Evolutionary conservation across 2,329 filamentous ascomycete species (phyloP).

Genomic region (Xylaria sp.): DNA sequence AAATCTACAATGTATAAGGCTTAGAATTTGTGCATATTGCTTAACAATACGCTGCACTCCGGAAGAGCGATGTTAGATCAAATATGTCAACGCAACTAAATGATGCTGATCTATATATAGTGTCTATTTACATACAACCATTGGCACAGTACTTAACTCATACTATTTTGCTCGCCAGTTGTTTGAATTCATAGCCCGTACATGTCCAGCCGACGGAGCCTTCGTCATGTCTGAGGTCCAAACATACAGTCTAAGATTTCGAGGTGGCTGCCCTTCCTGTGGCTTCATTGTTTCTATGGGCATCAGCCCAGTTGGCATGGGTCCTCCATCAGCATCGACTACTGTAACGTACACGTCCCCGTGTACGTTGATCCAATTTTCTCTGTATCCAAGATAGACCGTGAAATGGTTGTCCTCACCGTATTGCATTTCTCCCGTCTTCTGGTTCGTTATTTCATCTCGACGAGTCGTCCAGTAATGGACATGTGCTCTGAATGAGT

Average conservation of each 20-base stretch:
- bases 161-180: background rate
- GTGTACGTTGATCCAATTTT: constrained; percentile 5
- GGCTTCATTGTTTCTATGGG: background rate
- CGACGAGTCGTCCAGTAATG: background rate
- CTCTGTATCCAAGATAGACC: background rate
- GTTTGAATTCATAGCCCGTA: background rate
- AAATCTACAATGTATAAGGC: no score
- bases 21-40: no score
- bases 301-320: background rate
- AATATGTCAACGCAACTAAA: background rate
- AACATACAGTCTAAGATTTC: background rate
- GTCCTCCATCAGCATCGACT: no score
- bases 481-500: background rate
- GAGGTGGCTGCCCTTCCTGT: background rate
- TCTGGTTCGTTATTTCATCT: background rate
- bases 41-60: no score
- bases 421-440: background rate
- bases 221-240: background rate
- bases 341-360: background rate
- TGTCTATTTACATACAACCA: background rate
- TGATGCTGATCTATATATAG: background rate
- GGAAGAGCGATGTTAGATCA: background rate
- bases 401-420: background rate
- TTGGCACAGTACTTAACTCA: background rate
- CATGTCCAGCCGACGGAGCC: background rate